A percentile compares a stretch with the other conserved stretches of the same genome.
Evolutionary conservation across 2,329 filamentous ascomycete species (phyloP).

Genomic region (Sporothrix pallida): DNA sequence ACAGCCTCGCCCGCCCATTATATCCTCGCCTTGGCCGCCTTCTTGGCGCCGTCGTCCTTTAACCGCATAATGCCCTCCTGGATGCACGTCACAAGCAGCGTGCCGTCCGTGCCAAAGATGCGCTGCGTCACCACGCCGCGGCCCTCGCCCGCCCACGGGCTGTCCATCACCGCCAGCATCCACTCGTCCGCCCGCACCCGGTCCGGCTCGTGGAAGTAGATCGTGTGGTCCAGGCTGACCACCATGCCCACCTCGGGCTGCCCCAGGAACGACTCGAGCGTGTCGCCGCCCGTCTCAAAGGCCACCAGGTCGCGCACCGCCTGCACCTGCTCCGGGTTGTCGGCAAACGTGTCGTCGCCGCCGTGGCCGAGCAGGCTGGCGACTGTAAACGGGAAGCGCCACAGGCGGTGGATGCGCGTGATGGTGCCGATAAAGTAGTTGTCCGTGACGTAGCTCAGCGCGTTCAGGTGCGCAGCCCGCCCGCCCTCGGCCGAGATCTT

Average conservation of each 20-base stretch:
- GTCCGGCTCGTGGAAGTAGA: conserved; percentile 69
- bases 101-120: conserved; percentile 74
- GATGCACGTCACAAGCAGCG: conserved; percentile 76
- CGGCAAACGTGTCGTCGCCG: conserved; percentile 48
- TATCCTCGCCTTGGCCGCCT: conserved; percentile 19
- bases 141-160: conserved; percentile 79
- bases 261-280: conserved; percentile 52
- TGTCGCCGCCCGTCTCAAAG: conserved; percentile 51
- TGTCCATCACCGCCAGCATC: conserved; percentile 82
- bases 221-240: conserved; percentile 78
- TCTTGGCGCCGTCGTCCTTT: neutral
- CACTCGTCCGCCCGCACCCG: conserved; percentile 70
- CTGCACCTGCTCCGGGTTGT: conserved; percentile 52
- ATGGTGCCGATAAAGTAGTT: conserved; percentile 93
- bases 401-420: conserved; percentile 77
- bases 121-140: conserved; percentile 76
- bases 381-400: conserved; percentile 66
- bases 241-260: conserved; percentile 78
- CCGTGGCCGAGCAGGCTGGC: conserved; percentile 56
- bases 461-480: conserved; percentile 79
- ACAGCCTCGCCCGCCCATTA: neutral
- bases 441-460: conserved; percentile 92
- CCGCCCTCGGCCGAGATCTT: conserved; percentile 74
- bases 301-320: conserved; percentile 48
- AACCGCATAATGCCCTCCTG: conserved; percentile 66